These are phyloP conservation scores for Auriculariales sp. DNA, from an alignment of 768 basidiomycete species.

Conservation along the genomic window DNA sequence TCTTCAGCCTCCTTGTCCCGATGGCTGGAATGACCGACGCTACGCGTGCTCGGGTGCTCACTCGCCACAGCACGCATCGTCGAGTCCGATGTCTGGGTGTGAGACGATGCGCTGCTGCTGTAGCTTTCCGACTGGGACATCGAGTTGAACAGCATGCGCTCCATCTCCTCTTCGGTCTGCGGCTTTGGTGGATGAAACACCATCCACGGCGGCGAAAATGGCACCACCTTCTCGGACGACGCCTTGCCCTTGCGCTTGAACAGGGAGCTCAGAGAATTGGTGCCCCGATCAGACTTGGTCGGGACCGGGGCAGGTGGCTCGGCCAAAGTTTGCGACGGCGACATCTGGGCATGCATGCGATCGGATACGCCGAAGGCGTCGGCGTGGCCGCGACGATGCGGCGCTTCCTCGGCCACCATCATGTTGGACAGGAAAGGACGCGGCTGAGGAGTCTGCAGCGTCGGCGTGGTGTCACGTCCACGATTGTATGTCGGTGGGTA, in stretches of 20 bases:
- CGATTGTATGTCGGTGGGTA: not conserved
- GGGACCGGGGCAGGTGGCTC: constrained; percentile 4
- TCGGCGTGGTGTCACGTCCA: not conserved
- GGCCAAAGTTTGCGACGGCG: constrained; percentile 15
- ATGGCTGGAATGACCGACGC: too few relatives aligned
- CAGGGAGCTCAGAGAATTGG: not conserved
- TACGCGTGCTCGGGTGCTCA: too few relatives aligned
- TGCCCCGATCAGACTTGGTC: not conserved
- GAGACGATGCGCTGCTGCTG: too few relatives aligned
- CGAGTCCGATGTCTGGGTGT: too few relatives aligned
- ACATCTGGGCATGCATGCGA: constrained; percentile 33
- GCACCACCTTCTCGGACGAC: not conserved
- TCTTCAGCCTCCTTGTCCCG: not conserved
- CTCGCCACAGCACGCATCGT: too few relatives aligned
- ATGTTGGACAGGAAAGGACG: not conserved
- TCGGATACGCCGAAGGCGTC: constrained; percentile 50
- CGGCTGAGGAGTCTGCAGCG: not conserved
- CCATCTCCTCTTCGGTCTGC: constrained; percentile 46
- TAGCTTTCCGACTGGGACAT: too few relatives aligned
- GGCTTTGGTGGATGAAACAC: constrained; percentile 37
- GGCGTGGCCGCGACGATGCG: constrained; percentile 41
- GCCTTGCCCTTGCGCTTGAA: constrained; percentile 1
- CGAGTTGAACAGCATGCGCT: constrained; percentile 34
- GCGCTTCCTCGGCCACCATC: constrained; percentile 10
- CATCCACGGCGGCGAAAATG: constrained; percentile 46